phyloP scores from a whole-genome alignment of 768 basidiomycete genomes.

The Omphalotus guepiniiformis region DNA sequence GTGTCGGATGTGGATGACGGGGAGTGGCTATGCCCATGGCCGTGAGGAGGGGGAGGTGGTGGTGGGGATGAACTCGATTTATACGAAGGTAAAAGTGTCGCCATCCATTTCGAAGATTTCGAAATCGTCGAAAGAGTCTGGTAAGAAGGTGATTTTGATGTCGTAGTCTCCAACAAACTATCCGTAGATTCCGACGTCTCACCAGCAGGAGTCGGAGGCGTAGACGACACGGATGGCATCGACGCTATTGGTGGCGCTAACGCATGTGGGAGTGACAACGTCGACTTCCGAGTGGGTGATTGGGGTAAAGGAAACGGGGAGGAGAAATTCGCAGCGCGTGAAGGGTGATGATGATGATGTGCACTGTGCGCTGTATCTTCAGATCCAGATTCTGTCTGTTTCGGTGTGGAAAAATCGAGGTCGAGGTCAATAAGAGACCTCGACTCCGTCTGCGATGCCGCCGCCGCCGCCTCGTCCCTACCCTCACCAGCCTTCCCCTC shows the following conservation, averaged over 20 bases:
- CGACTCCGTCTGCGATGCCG: constrained; percentile 8
- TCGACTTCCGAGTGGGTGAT: constrained; percentile 30
- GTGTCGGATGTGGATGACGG: constrained; percentile 1
- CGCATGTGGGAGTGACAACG: constrained; percentile 10
- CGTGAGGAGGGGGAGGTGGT: neutral
- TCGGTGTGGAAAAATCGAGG: constrained; percentile 19
- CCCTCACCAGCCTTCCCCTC: too few species aligned
- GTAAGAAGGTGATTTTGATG: constrained; percentile 25
- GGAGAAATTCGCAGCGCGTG: constrained; percentile 20
- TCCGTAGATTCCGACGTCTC: constrained; percentile 9
- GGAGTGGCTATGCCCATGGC: neutral
- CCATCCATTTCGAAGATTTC: constrained; percentile 52
- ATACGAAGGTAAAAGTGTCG: constrained; percentile 35
- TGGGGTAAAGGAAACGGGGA: constrained; percentile 32
- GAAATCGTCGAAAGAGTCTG: constrained; percentile 39
- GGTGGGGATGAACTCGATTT: neutral
- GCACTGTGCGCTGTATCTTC: neutral
- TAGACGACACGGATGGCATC: constrained; percentile 19
- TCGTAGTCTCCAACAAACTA: constrained; percentile 1
- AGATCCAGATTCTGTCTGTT: neutral
- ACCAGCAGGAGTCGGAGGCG: constrained; percentile 8
- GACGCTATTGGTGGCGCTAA: constrained; percentile 19
- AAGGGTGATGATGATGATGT: constrained; percentile 7
- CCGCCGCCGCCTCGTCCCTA: too few species aligned
- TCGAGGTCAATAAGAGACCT: constrained; percentile 29